phyloP scores from a whole-genome alignment of 2,329 filamentous ascomycete genomes.

The Penicillium sp. region DNA sequence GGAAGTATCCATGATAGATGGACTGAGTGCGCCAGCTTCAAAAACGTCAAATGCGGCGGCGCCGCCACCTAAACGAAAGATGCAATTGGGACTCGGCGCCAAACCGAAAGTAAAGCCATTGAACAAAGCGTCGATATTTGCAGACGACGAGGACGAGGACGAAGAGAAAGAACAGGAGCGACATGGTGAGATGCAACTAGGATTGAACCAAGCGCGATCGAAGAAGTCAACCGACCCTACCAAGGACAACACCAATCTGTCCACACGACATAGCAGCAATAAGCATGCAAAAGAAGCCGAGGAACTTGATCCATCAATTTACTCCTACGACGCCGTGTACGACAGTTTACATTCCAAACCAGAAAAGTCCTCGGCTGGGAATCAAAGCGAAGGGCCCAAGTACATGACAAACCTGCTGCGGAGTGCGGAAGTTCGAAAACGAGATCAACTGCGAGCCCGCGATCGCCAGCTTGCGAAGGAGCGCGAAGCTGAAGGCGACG shows the following conservation, averaged over 20 bases:
- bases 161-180: slow-evolving; percentile 16
- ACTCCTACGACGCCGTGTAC: slow-evolving; percentile 48
- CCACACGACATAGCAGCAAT: slow-evolving; percentile 42
- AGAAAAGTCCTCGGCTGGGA: slow-evolving; percentile 19
- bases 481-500: slow-evolving; percentile 60
- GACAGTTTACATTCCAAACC: slow-evolving; percentile 44
- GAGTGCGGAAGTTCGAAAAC: slow-evolving; percentile 57
- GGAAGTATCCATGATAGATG: slow-evolving; percentile 39
- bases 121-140: slow-evolving; percentile 35
- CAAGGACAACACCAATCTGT: slow-evolving; percentile 42
- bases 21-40: slow-evolving; percentile 23
- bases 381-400: slow-evolving; percentile 42
- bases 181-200: slow-evolving; percentile 19
- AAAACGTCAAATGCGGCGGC: slow-evolving; percentile 15
- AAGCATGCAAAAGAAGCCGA: slow-evolving; percentile 43
- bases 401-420: slow-evolving; percentile 57
- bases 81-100: slow-evolving; percentile 21
- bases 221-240: slow-evolving; percentile 13
- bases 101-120: slow-evolving; percentile 31
- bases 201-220: slow-evolving; percentile 21
- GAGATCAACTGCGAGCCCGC: slow-evolving; percentile 56
- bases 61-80: slow-evolving; percentile 33
- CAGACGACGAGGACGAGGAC: slow-evolving; percentile 33
- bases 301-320: slow-evolving; percentile 44
- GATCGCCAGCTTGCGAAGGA: slow-evolving; percentile 57